Conservation (phyloP, 2,329 filamentous ascomycete genomes). For the Rutstroemia sp. region DNA sequence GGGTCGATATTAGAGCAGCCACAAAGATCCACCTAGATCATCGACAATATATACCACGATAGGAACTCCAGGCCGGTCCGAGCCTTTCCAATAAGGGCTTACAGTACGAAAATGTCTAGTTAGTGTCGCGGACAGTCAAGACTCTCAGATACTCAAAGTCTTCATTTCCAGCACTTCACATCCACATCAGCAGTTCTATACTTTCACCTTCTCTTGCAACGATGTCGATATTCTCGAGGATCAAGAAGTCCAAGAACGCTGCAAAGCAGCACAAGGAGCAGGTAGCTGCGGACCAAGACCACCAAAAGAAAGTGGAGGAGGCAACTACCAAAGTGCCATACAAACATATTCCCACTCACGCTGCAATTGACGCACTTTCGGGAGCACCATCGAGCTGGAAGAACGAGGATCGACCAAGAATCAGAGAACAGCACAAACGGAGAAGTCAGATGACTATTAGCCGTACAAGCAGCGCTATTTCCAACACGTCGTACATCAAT, state of each 20-base stretch:
- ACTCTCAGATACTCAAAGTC: neutral
- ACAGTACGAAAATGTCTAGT: too few relatives aligned
- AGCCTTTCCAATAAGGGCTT: too few relatives aligned
- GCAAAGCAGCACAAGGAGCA: conserved; percentile 48
- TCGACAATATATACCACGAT: too few relatives aligned
- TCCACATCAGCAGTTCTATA: neutral
- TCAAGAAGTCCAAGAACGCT: conserved; percentile 45
- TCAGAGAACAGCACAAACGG: conserved; percentile 26
- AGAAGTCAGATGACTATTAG: conserved; percentile 24
- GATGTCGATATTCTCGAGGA: conserved; percentile 52
- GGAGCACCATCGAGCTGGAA: conserved; percentile 47
- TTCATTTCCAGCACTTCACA: neutral
- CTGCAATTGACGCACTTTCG: conserved; percentile 49
- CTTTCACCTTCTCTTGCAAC: neutral
- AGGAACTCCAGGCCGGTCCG: too few relatives aligned
- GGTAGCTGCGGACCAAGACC: conserved; percentile 37
- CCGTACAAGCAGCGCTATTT: conserved; percentile 21
- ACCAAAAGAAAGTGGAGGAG: conserved; percentile 27
- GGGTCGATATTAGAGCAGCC: too few relatives aligned
- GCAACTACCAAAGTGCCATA: conserved; percentile 38
- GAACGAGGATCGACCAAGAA: conserved; percentile 30
- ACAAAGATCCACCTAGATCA: too few relatives aligned
- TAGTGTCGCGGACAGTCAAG: too few relatives aligned
- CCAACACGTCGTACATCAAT: conserved; percentile 16
- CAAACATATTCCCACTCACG: conserved; percentile 54